Conservation (phyloP, 2,329 filamentous ascomycete species). For the Neofusicoccum laricinum region DNA sequence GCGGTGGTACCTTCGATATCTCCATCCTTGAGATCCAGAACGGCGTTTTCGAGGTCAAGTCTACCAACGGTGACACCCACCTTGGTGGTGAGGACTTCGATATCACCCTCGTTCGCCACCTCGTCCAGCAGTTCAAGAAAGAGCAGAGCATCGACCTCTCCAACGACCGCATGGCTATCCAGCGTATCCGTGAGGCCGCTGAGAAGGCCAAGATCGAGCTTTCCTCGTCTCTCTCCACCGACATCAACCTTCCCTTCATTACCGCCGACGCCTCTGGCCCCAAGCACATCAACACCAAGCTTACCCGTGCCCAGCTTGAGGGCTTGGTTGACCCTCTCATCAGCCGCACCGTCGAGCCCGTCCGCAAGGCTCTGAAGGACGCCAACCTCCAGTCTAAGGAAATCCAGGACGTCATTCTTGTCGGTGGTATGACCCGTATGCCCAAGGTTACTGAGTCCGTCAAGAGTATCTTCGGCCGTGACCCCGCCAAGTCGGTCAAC, state of each 20-base stretch:
- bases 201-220: slow-evolving; percentile 99
- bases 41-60: slow-evolving; percentile 98
- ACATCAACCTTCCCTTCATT: slow-evolving; percentile 98
- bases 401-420: slow-evolving; percentile 95
- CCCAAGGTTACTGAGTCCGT: slow-evolving; percentile 96
- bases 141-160: slow-evolving; percentile 88
- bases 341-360: slow-evolving; percentile 80
- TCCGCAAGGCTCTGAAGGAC: slow-evolving; percentile 96
- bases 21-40: slow-evolving; percentile 96
- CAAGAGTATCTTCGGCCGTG: slow-evolving; percentile 94
- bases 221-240: slow-evolving; percentile 90
- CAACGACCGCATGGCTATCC: slow-evolving; percentile 93
- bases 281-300: slow-evolving; percentile 97
- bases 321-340: slow-evolving; percentile 88
- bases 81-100: slow-evolving; percentile 98
- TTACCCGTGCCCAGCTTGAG: slow-evolving; percentile 90
- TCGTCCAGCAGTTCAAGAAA: slow-evolving; percentile 95
- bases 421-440: slow-evolving; percentile 99
- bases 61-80: slow-evolving; percentile 97
- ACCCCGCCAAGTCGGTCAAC: slow-evolving; percentile 97
- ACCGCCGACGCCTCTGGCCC: slow-evolving; percentile 92
- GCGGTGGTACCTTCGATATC: slow-evolving; percentile 99
- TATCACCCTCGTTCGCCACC: slow-evolving; percentile 87
- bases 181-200: slow-evolving; percentile 96
- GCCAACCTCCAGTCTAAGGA: slow-evolving; percentile 87